phyloP scores from a whole-genome alignment of 805 yeast species.

The Suhomyces tanzawaensis region DNA sequence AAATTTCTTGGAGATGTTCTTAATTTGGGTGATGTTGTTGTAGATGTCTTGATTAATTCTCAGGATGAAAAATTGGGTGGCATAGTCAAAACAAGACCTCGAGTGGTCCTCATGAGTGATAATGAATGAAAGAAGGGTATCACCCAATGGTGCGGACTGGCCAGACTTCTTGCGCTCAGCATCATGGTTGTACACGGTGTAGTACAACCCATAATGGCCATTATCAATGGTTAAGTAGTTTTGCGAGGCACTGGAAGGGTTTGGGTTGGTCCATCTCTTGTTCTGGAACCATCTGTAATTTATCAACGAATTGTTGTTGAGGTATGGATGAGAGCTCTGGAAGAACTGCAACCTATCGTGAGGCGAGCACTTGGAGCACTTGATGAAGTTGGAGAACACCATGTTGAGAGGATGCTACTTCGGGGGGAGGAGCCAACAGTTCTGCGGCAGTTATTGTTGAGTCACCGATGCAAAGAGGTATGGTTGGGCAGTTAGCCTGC shows the following conservation, averaged over 20 bases:
- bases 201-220: conserved; percentile 46
- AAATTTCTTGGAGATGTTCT: conserved; percentile 18
- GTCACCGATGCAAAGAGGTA: no score
- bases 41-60: conserved; percentile 29
- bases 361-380: conserved; percentile 14
- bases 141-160: conserved; percentile 6
- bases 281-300: conserved; percentile 10
- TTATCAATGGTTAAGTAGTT: conserved; percentile 26
- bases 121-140: conserved; percentile 11
- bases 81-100: conserved; percentile 8
- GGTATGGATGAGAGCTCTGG: conserved; percentile 25
- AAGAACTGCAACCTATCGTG: conserved; percentile 22
- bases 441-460: no score
- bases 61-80: conserved; percentile 26
- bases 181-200: conserved; percentile 38
- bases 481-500: no score
- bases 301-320: conserved; percentile 11
- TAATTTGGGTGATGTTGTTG: conserved; percentile 25
- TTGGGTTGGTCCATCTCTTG: conserved; percentile 22
- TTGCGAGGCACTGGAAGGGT: conserved; percentile 18
- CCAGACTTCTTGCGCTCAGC: conserved; percentile 17
- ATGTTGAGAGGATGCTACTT: conserved; percentile 2
- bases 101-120: conserved; percentile 6
- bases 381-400: conserved; percentile 15
- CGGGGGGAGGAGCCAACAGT: no score